Base-by-base conservation (phyloP, 129 eudicot species). In the Centrapalus pauciflorus region DNA sequence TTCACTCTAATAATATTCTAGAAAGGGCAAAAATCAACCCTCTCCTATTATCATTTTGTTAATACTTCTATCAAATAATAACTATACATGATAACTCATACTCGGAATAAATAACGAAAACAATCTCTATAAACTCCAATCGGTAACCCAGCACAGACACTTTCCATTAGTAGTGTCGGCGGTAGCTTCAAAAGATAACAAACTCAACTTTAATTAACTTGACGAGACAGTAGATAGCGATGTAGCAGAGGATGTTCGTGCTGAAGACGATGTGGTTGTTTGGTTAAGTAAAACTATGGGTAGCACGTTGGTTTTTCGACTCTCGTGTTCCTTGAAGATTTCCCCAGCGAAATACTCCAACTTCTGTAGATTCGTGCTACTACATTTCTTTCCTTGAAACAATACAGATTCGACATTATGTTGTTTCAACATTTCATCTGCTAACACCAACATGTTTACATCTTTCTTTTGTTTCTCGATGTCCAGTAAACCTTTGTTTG, bases 211-310 rank as follows among this genome's bases (percentile, higher is more conserved):
- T 9, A 40, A 21, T 49, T 76, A 79, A 27, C 63, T 69, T 23
- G 86, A 84, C 4, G 90, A 84, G 10, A 80, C 59, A 9, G 87
- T 55, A 43, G 74, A 85, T 0, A 76, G 30, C 0, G 87, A 76
- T 10, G 92, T 79, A 54, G 87, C 85, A 0, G 92, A 85, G 0
- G 92, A 85, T 24, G 92, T 67, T 73, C 87, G 34, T 1, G 87
- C 85, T 1, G 92, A 77, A 0, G 71, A 55, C 0, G 82, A 77
- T n/a, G 79, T 58, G 9, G 66, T 64, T 55, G 72, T 52, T 4
- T 70, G 67, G 62, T 59, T 71, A 30, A 71, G 49, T 46, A 71
- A 58, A 58, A 71, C 76, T 30, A 60, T 1, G 0, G 76, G 76
- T 45, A 59, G 20, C 58, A 59, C 4, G 49, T 46, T 25, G 2